These are phyloP conservation scores for Picea sitchensis DNA, from an alignment of 75 land plant species.

Conservation along the genomic window DNA sequence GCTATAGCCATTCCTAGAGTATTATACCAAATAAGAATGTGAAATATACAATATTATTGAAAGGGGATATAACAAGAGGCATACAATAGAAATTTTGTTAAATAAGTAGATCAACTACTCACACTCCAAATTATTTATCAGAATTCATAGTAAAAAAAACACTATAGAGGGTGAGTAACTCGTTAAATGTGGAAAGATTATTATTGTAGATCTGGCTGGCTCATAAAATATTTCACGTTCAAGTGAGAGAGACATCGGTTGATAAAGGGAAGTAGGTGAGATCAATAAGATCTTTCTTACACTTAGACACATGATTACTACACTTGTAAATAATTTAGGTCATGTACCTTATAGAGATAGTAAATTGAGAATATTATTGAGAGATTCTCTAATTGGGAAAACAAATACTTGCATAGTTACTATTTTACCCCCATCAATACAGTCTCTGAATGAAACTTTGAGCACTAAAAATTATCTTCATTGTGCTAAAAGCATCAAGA, in stretches of 20 bases:
- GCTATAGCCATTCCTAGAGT: too few relatives aligned
- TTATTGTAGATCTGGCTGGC: slow-evolving; percentile 44
- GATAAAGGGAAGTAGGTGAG: slow-evolving; percentile 46
- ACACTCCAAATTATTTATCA: too few relatives aligned
- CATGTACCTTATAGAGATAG: slow-evolving; percentile 54
- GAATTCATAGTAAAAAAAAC: too few relatives aligned
- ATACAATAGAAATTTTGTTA: too few relatives aligned
- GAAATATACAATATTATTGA: too few relatives aligned
- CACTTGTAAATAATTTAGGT: slow-evolving; percentile 41
- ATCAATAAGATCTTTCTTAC: slow-evolving; percentile 43
- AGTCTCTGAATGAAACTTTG: slow-evolving; percentile 38
- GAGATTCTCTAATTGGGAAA: slow-evolving; percentile 39
- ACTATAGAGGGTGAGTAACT: too few relatives aligned
- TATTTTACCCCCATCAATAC: slow-evolving; percentile 39
- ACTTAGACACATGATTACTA: slow-evolving; percentile 39
- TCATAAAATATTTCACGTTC: slow-evolving; percentile 44
- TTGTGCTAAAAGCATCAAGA: slow-evolving; percentile 68
- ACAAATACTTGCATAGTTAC: slow-evolving; percentile 51
- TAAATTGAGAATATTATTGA: slow-evolving; percentile 38
- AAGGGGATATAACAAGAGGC: too few relatives aligned
- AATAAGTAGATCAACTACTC: too few relatives aligned
- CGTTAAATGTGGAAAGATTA: slow-evolving; percentile 51
- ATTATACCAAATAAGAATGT: too few relatives aligned
- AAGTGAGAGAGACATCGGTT: slow-evolving; percentile 31
- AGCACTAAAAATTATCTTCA: slow-evolving; percentile 50